phyloP scores from a whole-genome alignment of 2,329 filamentous ascomycete genomes.

The Xylaria sp. region DNA sequence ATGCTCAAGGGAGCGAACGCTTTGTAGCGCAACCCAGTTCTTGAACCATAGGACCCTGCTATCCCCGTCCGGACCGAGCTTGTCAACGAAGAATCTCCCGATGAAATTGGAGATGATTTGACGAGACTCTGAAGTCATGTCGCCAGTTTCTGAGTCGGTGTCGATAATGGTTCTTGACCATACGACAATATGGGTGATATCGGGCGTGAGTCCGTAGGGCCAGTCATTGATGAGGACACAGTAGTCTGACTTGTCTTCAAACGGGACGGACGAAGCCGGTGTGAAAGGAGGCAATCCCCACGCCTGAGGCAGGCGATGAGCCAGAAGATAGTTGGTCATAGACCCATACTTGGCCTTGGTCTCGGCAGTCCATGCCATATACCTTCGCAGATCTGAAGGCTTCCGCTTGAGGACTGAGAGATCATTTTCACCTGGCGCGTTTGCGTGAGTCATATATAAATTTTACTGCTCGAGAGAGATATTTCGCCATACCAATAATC shows the following conservation, averaged over 20 bases:
- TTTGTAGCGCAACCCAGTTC: slow-evolving; percentile 87
- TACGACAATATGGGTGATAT: slow-evolving; percentile 76
- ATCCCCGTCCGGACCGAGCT: slow-evolving; percentile 45
- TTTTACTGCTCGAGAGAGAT: slow-evolving; percentile 1
- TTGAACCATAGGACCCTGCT: slow-evolving; percentile 76
- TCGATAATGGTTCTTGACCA: slow-evolving; percentile 83
- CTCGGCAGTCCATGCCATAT: slow-evolving; percentile 69
- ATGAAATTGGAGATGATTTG: slow-evolving; percentile 64
- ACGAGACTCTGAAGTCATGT: slow-evolving; percentile 64
- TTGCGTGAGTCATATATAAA: slow-evolving; percentile 34
- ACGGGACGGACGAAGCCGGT: slow-evolving; percentile 46
- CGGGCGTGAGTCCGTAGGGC: slow-evolving; percentile 72
- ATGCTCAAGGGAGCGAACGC: slow-evolving; percentile 80
- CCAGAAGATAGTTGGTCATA: slow-evolving; percentile 72
- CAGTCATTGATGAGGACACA: slow-evolving; percentile 84
- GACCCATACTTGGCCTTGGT: slow-evolving; percentile 70
- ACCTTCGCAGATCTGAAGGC: slow-evolving; percentile 73
- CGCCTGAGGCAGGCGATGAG: slow-evolving; percentile 58
- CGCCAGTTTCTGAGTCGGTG: slow-evolving; percentile 63
- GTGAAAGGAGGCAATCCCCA: slow-evolving; percentile 62
- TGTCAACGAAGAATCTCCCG: slow-evolving; percentile 59
- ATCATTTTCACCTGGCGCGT: slow-evolving; percentile 41
- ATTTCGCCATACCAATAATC: slow-evolving; percentile 52
- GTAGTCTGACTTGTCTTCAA: slow-evolving; percentile 52
- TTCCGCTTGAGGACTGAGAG: slow-evolving; percentile 72